Evolutionary conservation across 305 asterid species (phyloP).

Genomic region (Vinca major): DNA sequence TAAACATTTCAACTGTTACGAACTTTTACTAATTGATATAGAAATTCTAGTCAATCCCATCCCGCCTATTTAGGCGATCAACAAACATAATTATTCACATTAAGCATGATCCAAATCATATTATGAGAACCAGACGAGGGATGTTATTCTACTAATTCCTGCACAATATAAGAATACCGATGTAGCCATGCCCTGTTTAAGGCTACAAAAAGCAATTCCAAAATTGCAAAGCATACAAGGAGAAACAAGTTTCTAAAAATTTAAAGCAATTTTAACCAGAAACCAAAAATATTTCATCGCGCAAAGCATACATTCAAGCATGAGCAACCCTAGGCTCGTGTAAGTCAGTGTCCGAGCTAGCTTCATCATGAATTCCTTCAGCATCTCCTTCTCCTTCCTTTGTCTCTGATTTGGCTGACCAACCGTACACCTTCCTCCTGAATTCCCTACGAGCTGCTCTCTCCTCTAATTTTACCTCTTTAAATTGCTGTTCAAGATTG

Average conservation of each 20-base stretch:
- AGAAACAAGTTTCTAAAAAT: not conserved
- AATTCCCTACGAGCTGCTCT: conserved; percentile 58
- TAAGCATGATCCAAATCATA: not conserved
- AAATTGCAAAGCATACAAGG: not conserved
- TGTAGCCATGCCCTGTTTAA: not conserved
- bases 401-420: conserved; percentile 37
- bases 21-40: too few relatives aligned
- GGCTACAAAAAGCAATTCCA: not conserved
- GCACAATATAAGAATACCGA: not conserved
- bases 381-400: conserved; percentile 22
- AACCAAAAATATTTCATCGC: conserved; percentile 10
- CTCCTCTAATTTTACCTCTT: conserved; percentile 45
- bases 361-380: conserved; percentile 16
- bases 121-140: not conserved
- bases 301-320: conserved; percentile 32
- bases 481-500: conserved; percentile 50
- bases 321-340: conserved; percentile 53
- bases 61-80: too few relatives aligned
- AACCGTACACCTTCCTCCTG: conserved; percentile 59
- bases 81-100: not conserved
- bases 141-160: not conserved
- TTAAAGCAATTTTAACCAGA: not conserved
- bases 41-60: too few relatives aligned
- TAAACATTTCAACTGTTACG: too few relatives aligned
- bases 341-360: conserved; percentile 25